Base-by-base conservation (phyloP, 1,284 basidiomycete species). In the Anthracocystis setariae region DNA sequence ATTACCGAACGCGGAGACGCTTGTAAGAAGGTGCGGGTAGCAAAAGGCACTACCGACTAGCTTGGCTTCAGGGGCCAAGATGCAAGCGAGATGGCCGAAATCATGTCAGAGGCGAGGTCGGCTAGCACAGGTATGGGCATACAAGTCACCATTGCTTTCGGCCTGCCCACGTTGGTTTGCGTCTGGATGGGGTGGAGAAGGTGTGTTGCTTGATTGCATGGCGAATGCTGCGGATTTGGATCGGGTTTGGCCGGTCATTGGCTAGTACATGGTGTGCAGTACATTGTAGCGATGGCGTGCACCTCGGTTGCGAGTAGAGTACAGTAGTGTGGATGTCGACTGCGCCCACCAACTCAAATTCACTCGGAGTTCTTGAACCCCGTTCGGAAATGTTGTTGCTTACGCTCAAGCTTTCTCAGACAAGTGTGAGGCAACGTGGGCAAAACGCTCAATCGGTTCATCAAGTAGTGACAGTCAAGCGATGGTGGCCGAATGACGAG, bases 61-160 rank as follows among this genome's bases (percentile, higher is more conserved):
- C 32, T 33, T 33, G 8, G 15, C 8, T 15, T 8, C 8, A 33
- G 32, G 8, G 32, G 8, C 15, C 15, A 8, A 8, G 32, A 33
- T 8, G 32, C 15, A 33, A 33, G 32, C n/a, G 35, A n/a, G 35
- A 23, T 51, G 51, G 38, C 47, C 59, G 59, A 62, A 52, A 49
- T 38, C 37, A 55, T n/a, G 23, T 32, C 15, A 17, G 44, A 62
- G 46, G 48, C 60, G 53, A 56, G 60, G 44, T 63, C 53, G 60
- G 60, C 44, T 57, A 63, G 48, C 18, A 46, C 2, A n/a, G 17
- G 4, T 8, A 13, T 32, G 53, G 46, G 21, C 21, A 55, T 35
- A 13, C 45, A 55, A 46, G 45, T 27, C 21, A n/a, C n/a, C n/a
- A n/a, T n/a, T n/a, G n/a, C n/a, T n/a, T n/a, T n/a, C n/a, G n/a